Conservation (phyloP, 768 basidiomycete genomes). For the Mycena indigotica region DNA sequence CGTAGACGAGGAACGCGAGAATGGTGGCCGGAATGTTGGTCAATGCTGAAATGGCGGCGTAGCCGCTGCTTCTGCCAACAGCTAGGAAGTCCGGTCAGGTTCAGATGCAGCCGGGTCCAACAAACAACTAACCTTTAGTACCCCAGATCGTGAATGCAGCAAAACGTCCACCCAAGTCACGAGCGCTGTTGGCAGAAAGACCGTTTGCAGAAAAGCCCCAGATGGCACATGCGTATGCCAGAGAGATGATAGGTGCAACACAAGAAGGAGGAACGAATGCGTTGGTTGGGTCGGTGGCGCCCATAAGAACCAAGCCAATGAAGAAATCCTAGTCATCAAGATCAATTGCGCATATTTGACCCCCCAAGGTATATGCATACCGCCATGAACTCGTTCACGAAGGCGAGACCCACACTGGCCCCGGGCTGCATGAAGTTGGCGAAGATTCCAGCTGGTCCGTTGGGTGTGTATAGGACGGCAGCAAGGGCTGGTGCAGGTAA, state of each 20-base stretch:
- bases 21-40: conserved; percentile 68
- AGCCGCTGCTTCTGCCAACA: conserved; percentile 27
- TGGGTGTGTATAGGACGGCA: conserved; percentile 37
- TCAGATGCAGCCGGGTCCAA: conserved; percentile 2
- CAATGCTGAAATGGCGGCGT: conserved; percentile 64
- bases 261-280: conserved; percentile 53
- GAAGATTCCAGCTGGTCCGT: conserved; percentile 55
- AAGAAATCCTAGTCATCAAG: conserved; percentile 42
- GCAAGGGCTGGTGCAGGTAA: conserved; percentile 32
- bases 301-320: conserved; percentile 55
- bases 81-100: conserved; percentile 37
- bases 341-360: background rate
- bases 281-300: conserved; percentile 59
- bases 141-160: conserved; percentile 67
- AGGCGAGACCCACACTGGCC: conserved; percentile 45
- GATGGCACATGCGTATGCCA: conserved; percentile 59
- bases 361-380: conserved; percentile 35
- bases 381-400: conserved; percentile 59
- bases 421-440: conserved; percentile 49
- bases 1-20: conserved; percentile 55
- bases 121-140: conserved; percentile 32
- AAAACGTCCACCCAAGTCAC: conserved; percentile 69
- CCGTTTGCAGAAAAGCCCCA: conserved; percentile 62
- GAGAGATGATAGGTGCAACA: conserved; percentile 54
- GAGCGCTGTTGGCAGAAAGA: conserved; percentile 65